These are phyloP conservation scores for Favolaschia claudopus DNA, from an alignment of 768 basidiomycete genomes.

Conservation along the genomic window DNA sequence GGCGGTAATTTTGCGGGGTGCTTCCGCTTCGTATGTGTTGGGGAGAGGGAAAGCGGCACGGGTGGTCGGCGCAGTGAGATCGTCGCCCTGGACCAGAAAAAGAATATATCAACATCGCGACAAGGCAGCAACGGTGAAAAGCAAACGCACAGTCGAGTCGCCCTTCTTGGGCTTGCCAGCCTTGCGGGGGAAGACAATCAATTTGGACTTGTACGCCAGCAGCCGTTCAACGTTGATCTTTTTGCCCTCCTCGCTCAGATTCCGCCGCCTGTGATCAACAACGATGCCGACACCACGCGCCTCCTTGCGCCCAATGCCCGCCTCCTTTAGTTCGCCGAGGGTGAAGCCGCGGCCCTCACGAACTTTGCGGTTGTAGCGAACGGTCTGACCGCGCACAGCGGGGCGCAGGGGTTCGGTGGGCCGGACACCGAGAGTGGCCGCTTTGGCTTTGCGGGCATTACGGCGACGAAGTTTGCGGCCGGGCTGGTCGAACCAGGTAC, in stretches of 20 bases:
- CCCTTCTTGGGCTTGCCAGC: constrained; percentile 95
- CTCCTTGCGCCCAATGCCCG: constrained; percentile 93
- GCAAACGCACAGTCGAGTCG: constrained; percentile 80
- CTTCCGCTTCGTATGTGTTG: constrained; percentile 70
- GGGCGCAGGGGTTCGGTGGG: constrained; percentile 93
- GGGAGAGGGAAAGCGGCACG: constrained; percentile 75
- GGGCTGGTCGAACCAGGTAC: constrained; percentile 99
- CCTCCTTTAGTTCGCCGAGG: constrained; percentile 92
- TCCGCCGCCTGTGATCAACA: constrained; percentile 96
- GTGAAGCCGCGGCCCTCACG: constrained; percentile 98
- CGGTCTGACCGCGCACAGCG: constrained; percentile 94
- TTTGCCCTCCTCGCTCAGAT: constrained; percentile 96
- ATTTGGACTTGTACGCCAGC: constrained; percentile 88
- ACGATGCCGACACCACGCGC: constrained; percentile 93
- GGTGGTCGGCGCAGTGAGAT: constrained; percentile 80
- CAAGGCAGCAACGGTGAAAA: constrained; percentile 4
- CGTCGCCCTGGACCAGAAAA: constrained; percentile 66
- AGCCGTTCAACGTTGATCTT: constrained; percentile 93
- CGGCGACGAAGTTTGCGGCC: constrained; percentile 97
- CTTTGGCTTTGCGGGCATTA: constrained; percentile 90
- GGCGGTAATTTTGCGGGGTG: constrained; percentile 90
- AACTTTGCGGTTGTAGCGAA: constrained; percentile 98
- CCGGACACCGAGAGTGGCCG: constrained; percentile 89
- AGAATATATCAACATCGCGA: constrained; percentile 10
- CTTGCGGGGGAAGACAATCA: constrained; percentile 98